These are phyloP conservation scores for Setomelanomma holmii DNA, from an alignment of 2,329 filamentous ascomycete species.

Conservation along the genomic window DNA sequence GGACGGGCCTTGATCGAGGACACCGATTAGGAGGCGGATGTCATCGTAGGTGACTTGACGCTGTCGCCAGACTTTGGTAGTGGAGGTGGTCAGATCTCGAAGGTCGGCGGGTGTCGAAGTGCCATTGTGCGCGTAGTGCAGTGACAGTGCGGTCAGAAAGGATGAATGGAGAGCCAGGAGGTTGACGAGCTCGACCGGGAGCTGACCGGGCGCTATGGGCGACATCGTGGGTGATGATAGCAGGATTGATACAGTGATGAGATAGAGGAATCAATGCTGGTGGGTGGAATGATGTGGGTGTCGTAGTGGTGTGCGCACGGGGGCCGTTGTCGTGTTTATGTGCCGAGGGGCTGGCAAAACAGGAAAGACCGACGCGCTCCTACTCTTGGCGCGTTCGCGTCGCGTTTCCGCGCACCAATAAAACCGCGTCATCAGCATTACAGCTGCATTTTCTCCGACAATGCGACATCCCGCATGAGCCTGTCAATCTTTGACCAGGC, in stretches of 20 bases:
- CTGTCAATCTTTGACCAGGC: too few species aligned
- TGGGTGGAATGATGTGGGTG: conserved; percentile 22
- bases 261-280: conserved; percentile 27
- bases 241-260: conserved; percentile 27
- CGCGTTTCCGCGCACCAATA: conserved; percentile 37
- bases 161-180: conserved; percentile 55
- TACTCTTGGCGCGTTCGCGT: conserved; percentile 31
- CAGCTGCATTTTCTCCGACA: not conserved
- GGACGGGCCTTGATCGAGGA: conserved; percentile 43
- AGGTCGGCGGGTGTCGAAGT: conserved; percentile 54
- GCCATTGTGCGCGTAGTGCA: conserved; percentile 60
- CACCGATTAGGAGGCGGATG: conserved; percentile 54
- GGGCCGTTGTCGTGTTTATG: conserved; percentile 31
- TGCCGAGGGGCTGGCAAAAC: conserved; percentile 36
- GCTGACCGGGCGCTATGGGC: conserved; percentile 35
- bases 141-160: conserved; percentile 57
- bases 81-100: conserved; percentile 46
- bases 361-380: conserved; percentile 28
- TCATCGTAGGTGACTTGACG: conserved; percentile 56
- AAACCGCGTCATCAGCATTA: conserved; percentile 14
- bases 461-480: too few species aligned
- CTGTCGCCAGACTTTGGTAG: conserved; percentile 55
- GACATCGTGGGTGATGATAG: conserved; percentile 35
- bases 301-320: conserved; percentile 11
- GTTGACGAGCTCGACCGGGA: conserved; percentile 53